Evolutionary conservation across 192 early-diverging fungal genomes (phyloP), one percentile per base, ranked within the genome.

Genomic region (Coemansia sp.): DNA sequence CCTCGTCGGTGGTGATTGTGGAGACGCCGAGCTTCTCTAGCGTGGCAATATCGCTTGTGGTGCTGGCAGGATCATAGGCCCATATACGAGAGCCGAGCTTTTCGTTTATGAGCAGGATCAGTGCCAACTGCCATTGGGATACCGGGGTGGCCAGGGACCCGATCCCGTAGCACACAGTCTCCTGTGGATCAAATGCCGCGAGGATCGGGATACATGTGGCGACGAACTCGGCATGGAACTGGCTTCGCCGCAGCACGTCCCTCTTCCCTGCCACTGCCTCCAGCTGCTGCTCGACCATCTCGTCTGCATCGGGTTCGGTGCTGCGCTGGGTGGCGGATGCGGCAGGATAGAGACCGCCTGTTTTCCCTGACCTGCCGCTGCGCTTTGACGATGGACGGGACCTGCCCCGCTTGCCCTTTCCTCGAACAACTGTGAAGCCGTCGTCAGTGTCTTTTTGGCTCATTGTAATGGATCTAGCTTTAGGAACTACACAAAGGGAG

Each of bases 121-220:
- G 38, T 5, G 70, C 54, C 18, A 67, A 9, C 36, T 74, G 70
- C 64, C 63, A 74, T 20, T 74, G 70, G 13, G 70, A 67, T 11
- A 59, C 47, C 11, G 33, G 27, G 16, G 34, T 39, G 4, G 33
- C 6, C 1, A 67, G 48, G 5, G 70, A 60, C 2, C 70, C 70
- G 4, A 74, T 44, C 8, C 70, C 70, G 32, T 67, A 74, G 59
- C 64, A 67, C 5, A 74, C 60, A 14, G 59, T 51, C 33, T 74
- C 64, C 9, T 58, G 35, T 1, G 70, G 64, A 4, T 7, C 28
- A 37, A 67, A 67, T 12, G n/a, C 60, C 3, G 30, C 9, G 11
- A 70, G 27, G 3, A 38, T n/a, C 5, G 38, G 29, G 12, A 47
- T 4, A 7, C 46, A 29, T 3, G 7, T 2, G 3, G 34, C 26